A percentile compares a stretch with the other conserved stretches of the same genome.
phyloP scores from a whole-genome alignment of 2,329 filamentous ascomycete genomes.

The Beauveria sp. region DNA sequence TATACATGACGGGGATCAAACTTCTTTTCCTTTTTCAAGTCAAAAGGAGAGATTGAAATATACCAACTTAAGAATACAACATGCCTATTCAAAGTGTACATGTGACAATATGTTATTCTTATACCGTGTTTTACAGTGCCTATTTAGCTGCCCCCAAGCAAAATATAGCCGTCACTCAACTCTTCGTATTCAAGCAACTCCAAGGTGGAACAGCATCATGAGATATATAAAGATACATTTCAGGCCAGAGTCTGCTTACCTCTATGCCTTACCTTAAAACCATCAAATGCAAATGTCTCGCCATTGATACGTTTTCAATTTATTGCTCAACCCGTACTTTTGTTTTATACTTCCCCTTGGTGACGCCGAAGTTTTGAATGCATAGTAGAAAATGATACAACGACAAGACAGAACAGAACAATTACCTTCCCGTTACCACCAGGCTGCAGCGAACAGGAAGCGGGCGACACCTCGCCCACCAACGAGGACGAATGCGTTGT shows the following conservation, averaged over 20 bases:
- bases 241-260: conserved; percentile 10
- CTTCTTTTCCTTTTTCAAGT: neutral
- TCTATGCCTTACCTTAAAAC: conserved; percentile 11
- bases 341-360: neutral
- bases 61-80: neutral
- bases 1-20: neutral
- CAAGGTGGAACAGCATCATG: neutral
- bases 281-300: neutral
- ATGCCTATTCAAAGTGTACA: neutral
- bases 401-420: conserved; percentile 1
- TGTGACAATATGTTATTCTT: neutral
- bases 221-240: neutral
- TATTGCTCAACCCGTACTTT: neutral
- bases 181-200: neutral
- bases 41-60: neutral
- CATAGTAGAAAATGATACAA: neutral
- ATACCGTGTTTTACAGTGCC: neutral
- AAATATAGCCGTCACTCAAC: neutral
- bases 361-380: conserved; percentile 4
- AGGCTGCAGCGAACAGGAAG: neutral
- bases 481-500: neutral
- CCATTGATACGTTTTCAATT: neutral
- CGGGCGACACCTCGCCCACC: neutral
- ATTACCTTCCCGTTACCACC: conserved; percentile 6
- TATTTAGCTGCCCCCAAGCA: neutral